Evolutionary conservation across 139 green algal genomes (phyloP).

Genomic region (Tetradesmus obliquus): DNA sequence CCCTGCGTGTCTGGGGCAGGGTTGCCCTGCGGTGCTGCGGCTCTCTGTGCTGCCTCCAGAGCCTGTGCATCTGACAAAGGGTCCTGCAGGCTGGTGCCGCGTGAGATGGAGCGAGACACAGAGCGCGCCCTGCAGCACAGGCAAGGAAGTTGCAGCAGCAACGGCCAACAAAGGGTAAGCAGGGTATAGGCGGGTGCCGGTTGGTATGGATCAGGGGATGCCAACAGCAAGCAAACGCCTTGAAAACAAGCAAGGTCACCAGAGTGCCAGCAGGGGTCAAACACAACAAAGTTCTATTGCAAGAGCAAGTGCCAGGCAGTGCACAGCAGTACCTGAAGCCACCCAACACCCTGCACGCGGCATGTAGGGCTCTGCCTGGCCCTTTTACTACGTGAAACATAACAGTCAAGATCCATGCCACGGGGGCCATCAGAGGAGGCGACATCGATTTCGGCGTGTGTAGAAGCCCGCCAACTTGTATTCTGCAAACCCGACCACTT

Average conservation of each 20-base stretch:
- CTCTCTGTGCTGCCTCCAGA: background rate
- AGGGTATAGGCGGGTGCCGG: background rate
- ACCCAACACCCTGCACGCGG: background rate
- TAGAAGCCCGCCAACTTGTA: background rate
- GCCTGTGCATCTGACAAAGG: conserved; percentile 10
- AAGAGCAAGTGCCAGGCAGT: background rate
- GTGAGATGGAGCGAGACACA: background rate
- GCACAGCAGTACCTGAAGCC: background rate
- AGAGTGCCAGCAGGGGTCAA: background rate
- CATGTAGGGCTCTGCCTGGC: background rate
- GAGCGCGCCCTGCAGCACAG: background rate
- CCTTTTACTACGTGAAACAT: background rate
- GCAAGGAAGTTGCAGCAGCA: background rate
- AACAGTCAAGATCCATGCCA: background rate
- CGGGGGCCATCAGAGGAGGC: background rate
- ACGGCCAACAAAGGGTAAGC: background rate
- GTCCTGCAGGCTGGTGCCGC: background rate
- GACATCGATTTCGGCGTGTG: background rate
- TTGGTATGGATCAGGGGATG: too few species aligned
- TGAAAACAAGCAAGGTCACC: background rate
- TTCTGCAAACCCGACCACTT: background rate
- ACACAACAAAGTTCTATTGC: background rate
- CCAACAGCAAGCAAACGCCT: background rate
- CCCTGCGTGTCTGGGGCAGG: background rate
- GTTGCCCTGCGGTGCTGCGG: background rate